Base-by-base conservation (phyloP, 768 basidiomycete species). In the Boletus tomentosulus region DNA sequence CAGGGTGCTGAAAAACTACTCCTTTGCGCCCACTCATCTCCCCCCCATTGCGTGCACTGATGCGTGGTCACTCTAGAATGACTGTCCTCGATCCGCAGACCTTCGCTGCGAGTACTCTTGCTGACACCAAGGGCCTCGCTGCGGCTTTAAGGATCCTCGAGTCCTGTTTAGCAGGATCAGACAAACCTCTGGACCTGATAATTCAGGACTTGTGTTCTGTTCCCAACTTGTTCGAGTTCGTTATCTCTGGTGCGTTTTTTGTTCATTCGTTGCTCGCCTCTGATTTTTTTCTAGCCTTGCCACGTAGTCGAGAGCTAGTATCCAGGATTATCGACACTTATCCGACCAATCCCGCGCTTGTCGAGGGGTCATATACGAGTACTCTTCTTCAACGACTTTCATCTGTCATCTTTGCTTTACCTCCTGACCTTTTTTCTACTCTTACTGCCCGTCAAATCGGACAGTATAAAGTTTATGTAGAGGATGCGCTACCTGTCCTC, bases 291-390 rank as follows among this genome's bases (percentile, higher is more conserved):
- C 22, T 46, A 68, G 69, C 51, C 28, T 51, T 53, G 43, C 52
- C 62, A 22, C 48, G 37, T 13, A 46, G 43, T 22, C 45, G 34
- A 28, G 15, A 33, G n/a, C 16, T 74, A 27, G 54, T 60, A 35
- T 19, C 33, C 38, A 69, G 59, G 62, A 69, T 78, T 30, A 16
- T 76, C n/a, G 56, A 65, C n/a, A 49, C 55, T 16, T 77, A 73
- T 48, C 76, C 75, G 2, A 52, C 46, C 1, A 59, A 59, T 39
- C 55, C 64, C 8, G 57, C 58, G 11, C 60, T 53, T n/a, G 60
- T 69, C 44, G 52, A 46, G 13, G 9, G 41, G 4, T 73, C 73
- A 3, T 51, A 22, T 27, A 52, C 62, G 16, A 46, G 34, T 28
- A 53, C 41, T n/a, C 45, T 75, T 30, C 57, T 74, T 37, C 56